phyloP scores from a whole-genome alignment of 2,329 filamentous ascomycete species.

The Clarireedia hainanense region DNA sequence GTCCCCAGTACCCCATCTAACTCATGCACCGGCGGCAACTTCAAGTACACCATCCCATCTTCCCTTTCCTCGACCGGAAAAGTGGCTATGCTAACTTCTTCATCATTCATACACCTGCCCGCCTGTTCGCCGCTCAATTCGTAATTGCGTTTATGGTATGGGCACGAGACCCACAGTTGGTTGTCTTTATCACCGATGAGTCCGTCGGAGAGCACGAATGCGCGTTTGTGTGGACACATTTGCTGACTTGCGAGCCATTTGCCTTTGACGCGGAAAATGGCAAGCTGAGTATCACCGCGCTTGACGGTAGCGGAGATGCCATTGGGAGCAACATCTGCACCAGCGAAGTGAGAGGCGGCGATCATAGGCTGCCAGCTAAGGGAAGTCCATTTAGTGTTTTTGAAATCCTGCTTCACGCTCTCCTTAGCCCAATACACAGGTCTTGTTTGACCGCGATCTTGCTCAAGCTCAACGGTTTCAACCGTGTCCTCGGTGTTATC shows the following conservation, averaged over 20 bases:
- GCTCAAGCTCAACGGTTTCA: background rate
- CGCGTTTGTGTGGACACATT: conserved; percentile 90
- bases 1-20: conserved; percentile 74
- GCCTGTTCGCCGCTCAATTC: conserved; percentile 58
- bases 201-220: conserved; percentile 83
- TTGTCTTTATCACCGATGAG: conserved; percentile 51
- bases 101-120: conserved; percentile 69
- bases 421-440: conserved; percentile 74
- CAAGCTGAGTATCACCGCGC: conserved; percentile 81
- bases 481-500: conserved; percentile 53
- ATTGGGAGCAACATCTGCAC: conserved; percentile 54
- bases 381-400: conserved; percentile 54
- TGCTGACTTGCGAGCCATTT: conserved; percentile 82
- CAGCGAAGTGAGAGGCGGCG: conserved; percentile 59
- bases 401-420: conserved; percentile 63
- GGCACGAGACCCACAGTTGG: conserved; percentile 72
- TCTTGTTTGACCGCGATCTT: conserved; percentile 48
- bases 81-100: conserved; percentile 68
- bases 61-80: conserved; percentile 68
- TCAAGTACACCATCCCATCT: conserved; percentile 73
- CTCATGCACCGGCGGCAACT: conserved; percentile 72
- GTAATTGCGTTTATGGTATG: conserved; percentile 86
- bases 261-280: conserved; percentile 75
- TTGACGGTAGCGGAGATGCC: conserved; percentile 73
- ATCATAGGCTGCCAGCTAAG: conserved; percentile 77